Evolutionary conservation across 2,329 filamentous ascomycete genomes (phyloP).

Genomic region (Helotiales sp.): DNA sequence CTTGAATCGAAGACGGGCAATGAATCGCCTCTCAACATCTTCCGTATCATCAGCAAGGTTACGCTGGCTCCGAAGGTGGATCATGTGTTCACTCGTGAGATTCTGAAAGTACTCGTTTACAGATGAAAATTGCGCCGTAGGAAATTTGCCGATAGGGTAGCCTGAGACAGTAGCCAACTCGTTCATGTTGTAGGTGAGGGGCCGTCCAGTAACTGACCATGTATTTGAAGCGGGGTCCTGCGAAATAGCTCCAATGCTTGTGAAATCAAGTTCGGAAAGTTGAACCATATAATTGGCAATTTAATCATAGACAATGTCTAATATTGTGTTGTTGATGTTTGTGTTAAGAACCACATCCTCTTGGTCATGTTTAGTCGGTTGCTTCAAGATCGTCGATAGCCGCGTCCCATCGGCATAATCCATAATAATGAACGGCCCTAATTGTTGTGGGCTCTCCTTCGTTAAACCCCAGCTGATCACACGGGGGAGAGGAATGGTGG

Average conservation of each 20-base stretch:
- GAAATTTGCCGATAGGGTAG: conserved; percentile 35
- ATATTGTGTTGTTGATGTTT: conserved; percentile 17
- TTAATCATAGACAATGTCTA: conserved; percentile 21
- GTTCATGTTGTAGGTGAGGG: conserved; percentile 51
- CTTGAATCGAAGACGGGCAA: conserved; percentile 33
- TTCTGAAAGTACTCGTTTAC: conserved; percentile 47
- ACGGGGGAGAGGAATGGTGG: conserved; percentile 42
- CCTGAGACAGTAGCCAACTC: conserved; percentile 42
- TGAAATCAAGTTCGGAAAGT: conserved; percentile 21
- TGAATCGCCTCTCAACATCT: conserved; percentile 43
- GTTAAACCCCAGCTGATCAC: conserved; percentile 40
- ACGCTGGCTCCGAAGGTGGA: conserved; percentile 47
- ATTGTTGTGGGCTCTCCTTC: conserved; percentile 40
- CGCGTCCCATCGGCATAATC: conserved; percentile 38
- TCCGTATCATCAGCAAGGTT: conserved; percentile 46
- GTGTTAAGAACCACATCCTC: conserved; percentile 15
- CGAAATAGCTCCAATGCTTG: conserved; percentile 23
- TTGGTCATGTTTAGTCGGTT: conserved; percentile 13
- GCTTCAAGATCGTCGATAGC: conserved; percentile 28
- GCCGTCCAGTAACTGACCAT: conserved; percentile 43
- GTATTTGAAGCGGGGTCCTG: conserved; percentile 18
- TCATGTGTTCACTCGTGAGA: conserved; percentile 49
- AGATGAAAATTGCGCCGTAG: conserved; percentile 38
- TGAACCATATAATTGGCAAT: conserved; percentile 23
- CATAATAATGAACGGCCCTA: conserved; percentile 39